A percentile compares a stretch with the other conserved stretches of the same genome.
Evolutionary conservation across 2,329 filamentous ascomycete genomes (phyloP).

Genomic region (Hypoxylon rubiginosum): DNA sequence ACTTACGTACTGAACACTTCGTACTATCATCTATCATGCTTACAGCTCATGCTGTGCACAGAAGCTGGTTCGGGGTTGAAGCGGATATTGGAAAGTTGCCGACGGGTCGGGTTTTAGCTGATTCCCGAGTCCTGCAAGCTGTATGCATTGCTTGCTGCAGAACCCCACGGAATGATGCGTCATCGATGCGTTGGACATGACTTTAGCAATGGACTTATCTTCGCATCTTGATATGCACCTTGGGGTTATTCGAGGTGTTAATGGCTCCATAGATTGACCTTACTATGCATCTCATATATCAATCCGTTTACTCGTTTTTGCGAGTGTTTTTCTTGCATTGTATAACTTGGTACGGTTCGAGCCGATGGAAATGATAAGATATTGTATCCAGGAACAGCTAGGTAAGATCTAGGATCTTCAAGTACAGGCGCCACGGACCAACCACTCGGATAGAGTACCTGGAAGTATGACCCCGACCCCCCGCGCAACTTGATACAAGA

Average conservation of each 20-base stretch:
- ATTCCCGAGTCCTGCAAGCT: slow-evolving; percentile 20
- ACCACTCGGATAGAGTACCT: slow-evolving; percentile 9
- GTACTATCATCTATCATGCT: neutral
- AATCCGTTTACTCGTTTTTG: neutral
- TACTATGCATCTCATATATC: neutral
- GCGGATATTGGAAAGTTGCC: neutral
- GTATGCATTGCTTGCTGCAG: neutral
- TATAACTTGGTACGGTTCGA: neutral
- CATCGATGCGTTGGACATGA: slow-evolving; percentile 35
- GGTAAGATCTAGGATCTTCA: neutral
- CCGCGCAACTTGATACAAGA: slow-evolving; percentile 5
- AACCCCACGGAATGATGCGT: slow-evolving; percentile 28
- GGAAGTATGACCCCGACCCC: slow-evolving; percentile 4
- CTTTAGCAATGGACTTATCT: slow-evolving; percentile 9
- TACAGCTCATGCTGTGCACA: neutral
- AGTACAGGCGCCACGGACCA: neutral
- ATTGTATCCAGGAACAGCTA: neutral
- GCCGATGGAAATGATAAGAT: neutral
- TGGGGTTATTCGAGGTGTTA: neutral
- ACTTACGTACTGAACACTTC: neutral
- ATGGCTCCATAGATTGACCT: too few relatives aligned
- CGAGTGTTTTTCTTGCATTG: neutral
- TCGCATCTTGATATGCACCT: neutral
- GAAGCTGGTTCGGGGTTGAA: neutral
- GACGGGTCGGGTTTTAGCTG: slow-evolving; percentile 13